These are phyloP conservation scores for Pulveroboletus frians DNA, from an alignment of 768 basidiomycete genomes.

Conservation along the genomic window DNA sequence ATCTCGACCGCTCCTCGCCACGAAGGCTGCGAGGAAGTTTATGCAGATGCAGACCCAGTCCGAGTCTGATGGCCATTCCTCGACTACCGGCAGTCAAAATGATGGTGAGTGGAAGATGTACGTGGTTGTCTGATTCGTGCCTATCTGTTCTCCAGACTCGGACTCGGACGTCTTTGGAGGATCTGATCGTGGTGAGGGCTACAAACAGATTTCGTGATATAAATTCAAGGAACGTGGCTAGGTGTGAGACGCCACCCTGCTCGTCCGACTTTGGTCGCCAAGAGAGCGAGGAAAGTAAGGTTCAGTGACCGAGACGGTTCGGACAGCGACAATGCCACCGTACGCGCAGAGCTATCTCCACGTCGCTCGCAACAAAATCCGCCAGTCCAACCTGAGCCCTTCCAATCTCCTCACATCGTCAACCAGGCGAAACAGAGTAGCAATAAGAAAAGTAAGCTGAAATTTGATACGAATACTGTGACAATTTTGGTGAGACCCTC, in stretches of 20 bases:
- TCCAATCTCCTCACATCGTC: background rate
- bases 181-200: background rate
- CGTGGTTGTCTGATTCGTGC: background rate
- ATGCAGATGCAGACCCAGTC: background rate
- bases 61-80: constrained; percentile 4
- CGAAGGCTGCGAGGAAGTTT: constrained; percentile 18
- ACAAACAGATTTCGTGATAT: background rate
- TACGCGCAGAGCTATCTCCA: constrained; percentile 7
- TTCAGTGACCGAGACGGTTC: constrained; percentile 10
- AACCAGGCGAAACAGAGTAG: constrained; percentile 1
- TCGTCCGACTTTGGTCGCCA: background rate
- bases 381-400: background rate
- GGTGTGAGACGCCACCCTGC: constrained; percentile 1
- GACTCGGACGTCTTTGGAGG: constrained; percentile 6
- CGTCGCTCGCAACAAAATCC: constrained; percentile 1
- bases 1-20: background rate
- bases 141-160: constrained; percentile 12
- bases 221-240: background rate
- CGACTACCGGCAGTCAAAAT: background rate
- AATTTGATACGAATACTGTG: background rate
- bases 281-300: constrained; percentile 10
- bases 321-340: constrained; percentile 14
- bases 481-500: background rate
- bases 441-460: constrained; percentile 6
- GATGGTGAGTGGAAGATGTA: constrained; percentile 10